phyloP scores from a whole-genome alignment of 2,329 filamentous ascomycete genomes.

The Fusarium goolgardi region DNA sequence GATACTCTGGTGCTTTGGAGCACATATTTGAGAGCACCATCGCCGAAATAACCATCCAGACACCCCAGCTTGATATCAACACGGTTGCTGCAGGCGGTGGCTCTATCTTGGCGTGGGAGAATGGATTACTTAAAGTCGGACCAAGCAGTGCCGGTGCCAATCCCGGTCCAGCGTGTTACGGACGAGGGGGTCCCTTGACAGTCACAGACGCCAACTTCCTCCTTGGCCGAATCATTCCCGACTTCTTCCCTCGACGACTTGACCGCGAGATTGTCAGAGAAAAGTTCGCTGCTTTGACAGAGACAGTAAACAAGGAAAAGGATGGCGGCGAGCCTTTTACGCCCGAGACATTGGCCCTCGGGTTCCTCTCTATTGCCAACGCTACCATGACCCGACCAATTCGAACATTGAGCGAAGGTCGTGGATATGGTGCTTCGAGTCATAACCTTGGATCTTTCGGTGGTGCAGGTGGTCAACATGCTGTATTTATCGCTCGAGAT shows the following conservation, averaged over 20 bases:
- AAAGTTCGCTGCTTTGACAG: conserved; percentile 58
- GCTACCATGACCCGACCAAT: conserved; percentile 82
- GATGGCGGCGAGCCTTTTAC: conserved; percentile 38
- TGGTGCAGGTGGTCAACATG: conserved; percentile 58
- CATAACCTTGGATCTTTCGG: conserved; percentile 50
- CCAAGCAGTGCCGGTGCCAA: conserved; percentile 78
- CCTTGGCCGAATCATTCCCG: conserved; percentile 69
- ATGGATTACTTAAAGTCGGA: conserved; percentile 77
- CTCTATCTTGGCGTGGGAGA: conserved; percentile 71
- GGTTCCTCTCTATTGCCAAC: conserved; percentile 79
- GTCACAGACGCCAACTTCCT: conserved; percentile 80
- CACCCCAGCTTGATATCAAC: conserved; percentile 79
- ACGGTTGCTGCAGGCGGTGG: conserved; percentile 70
- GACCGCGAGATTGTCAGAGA: conserved; percentile 54
- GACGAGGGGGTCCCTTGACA: conserved; percentile 75
- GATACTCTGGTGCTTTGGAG: conserved; percentile 76
- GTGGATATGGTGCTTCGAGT: conserved; percentile 43
- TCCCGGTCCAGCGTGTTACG: conserved; percentile 77
- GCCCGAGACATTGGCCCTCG: conserved; percentile 63
- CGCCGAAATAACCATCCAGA: conserved; percentile 76
- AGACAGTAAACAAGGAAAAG: conserved; percentile 42
- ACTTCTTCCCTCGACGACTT: conserved; percentile 68
- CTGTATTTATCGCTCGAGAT: conserved; percentile 57
- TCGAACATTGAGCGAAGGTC: conserved; percentile 46
- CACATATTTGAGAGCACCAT: conserved; percentile 79